Evolutionary conservation across 768 basidiomycete genomes (phyloP).

Genomic region (Lentinula guzmanii): DNA sequence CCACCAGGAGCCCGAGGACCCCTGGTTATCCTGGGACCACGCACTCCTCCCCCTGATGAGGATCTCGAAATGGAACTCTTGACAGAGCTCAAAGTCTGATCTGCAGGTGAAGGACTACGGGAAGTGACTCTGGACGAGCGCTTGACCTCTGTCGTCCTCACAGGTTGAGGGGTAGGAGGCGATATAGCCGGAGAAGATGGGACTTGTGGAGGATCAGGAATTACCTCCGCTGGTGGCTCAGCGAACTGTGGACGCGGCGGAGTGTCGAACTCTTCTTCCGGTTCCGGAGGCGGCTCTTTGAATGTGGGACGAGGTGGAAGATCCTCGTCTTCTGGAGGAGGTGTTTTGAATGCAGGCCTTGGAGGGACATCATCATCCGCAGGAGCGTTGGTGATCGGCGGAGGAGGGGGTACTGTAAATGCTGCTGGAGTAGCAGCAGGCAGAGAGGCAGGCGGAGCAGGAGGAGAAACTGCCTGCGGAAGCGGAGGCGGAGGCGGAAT

Average conservation of each 20-base stretch:
- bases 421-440: neutral
- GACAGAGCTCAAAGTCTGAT: constrained; percentile 14
- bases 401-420: neutral
- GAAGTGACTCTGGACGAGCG: constrained; percentile 30
- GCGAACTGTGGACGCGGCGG: constrained; percentile 35
- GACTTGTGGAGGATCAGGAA: constrained; percentile 13
- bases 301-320: constrained; percentile 36
- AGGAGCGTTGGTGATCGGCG: neutral
- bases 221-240: constrained; percentile 27
- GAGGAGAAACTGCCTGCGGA: constrained; percentile 17
- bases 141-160: constrained; percentile 24
- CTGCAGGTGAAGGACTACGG: constrained; percentile 35
- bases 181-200: constrained; percentile 30
- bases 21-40: constrained; percentile 46
- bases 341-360: constrained; percentile 7
- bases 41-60: constrained; percentile 23
- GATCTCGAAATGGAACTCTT: constrained; percentile 14
- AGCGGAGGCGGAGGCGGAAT: constrained; percentile 10
- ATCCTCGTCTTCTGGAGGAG: constrained; percentile 20
- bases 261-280: constrained; percentile 38
- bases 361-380: constrained; percentile 1
- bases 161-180: constrained; percentile 40
- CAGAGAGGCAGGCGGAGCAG: constrained; percentile 18
- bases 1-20: constrained; percentile 33
- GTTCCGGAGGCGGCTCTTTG: constrained; percentile 39